Evolutionary conservation across 192 early-diverging fungal genomes (phyloP), one percentile per base, ranked within the genome.

Genomic region (Backusella liffmaniae): DNA sequence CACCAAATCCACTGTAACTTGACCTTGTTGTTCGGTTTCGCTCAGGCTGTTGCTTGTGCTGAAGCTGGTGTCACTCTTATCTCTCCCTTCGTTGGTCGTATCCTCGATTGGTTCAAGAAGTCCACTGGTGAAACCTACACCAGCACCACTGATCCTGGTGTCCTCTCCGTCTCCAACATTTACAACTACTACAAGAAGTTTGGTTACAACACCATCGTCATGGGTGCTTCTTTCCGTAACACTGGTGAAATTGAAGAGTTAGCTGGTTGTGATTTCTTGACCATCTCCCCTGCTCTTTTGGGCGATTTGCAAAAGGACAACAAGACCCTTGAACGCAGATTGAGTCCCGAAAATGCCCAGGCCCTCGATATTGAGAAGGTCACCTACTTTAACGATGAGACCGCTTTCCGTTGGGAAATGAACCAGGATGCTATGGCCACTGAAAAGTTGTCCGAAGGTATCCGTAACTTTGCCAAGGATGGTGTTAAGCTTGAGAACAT

Each of bases 151-250:
- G 98, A 99, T 84, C 98, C 98, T 51, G 98, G 97, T 77, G 98
- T 99, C 49, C 59, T 88, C 69, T 97, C 96, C 34, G 98, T 99
- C 41, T 84, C 87, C 87, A 82, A 88, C 77, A 99, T 99, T 84
- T 99, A 98, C 92, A 98, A 98, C 90, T 99, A 99, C 91, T 98
- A 99, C 94, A 98, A 98, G 90, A 92, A 95, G 86, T 88, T 93
- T 86, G 94, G 91, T 72, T 98, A 99, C 91, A 93, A 96, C 76
- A 99, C 98, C 82, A 98, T 99, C 81, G 97, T 99, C 73, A 99
- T 99, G 97, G 98, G 98, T 67, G 98, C 98, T 44, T 96, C 95
- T 49, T 99, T 99, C 96, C 92, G 98, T 79, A 97, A 97, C 89
- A 92, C 90, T 56, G 95, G 94, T 71, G 98, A 99, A 83, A 99